Conservation (phyloP, 352 stramenopile species). For the Globisporangium abappressorium region DNA sequence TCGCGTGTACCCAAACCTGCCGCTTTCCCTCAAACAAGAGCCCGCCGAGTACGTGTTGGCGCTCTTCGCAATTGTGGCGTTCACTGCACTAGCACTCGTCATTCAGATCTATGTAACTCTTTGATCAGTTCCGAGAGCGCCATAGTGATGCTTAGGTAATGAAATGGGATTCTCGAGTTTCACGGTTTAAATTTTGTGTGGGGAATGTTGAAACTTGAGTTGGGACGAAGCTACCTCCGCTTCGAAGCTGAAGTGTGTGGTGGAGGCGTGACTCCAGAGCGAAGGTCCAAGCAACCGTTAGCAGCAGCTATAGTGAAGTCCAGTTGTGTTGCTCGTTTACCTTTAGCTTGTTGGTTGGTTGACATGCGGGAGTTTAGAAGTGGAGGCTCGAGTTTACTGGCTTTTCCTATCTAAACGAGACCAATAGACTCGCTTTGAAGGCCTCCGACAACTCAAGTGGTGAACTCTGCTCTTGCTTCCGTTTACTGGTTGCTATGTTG, state of each 20-base stretch:
- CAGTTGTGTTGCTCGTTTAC: not conserved
- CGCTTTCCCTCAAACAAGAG: constrained; percentile 9
- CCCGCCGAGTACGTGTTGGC: constrained; percentile 13
- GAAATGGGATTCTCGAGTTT: not conserved
- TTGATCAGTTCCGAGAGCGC: not conserved
- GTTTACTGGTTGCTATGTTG: not conserved
- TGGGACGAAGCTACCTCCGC: not conserved
- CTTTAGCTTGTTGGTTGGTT: not conserved
- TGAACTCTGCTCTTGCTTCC: not conserved
- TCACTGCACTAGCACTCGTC: constrained; percentile 9
- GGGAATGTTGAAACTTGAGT: not conserved
- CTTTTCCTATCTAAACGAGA: not conserved
- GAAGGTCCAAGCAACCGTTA: not conserved
- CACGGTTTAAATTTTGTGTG: not conserved
- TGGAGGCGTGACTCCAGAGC: not conserved
- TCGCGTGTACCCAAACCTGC: constrained; percentile 9
- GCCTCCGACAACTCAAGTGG: not conserved
- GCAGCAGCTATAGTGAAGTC: not conserved
- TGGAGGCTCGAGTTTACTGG: not conserved
- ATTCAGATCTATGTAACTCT: constrained; percentile 13
- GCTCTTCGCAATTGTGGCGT: constrained; percentile 7
- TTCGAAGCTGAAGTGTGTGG: not conserved
- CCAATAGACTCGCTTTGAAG: not conserved
- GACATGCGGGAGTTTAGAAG: not conserved
- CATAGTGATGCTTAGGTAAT: not conserved